Base-by-base conservation (phyloP, 2,329 filamentous ascomycete genomes). In the Aspergillus phoenicis region DNA sequence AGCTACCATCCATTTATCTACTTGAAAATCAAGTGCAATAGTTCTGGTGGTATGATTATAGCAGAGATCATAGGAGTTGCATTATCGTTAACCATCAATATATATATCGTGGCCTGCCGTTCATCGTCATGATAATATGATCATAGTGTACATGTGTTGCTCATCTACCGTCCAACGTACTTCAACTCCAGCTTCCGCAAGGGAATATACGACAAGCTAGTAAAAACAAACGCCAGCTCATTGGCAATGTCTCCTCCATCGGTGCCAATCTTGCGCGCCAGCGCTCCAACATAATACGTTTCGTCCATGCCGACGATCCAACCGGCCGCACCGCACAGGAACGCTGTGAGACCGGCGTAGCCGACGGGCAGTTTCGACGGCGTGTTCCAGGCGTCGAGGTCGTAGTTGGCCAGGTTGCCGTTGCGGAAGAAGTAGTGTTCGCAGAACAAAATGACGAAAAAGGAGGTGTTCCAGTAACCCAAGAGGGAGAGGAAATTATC, bases 301-400 rank as follows among this genome's bases (percentile, higher is more conserved):
- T 86, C 81, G 51, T 79, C 79, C 85, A 88, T 87, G 1, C 85
- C 85, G 68, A 87, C 75, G 22, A 84, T 76, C 75, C 83, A 85
- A 20, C 79, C 81, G 7, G 74, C 78, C 7, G 80, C 71, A 1
- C 82, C 82, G 1, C 78, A 69, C 0, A 77, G 68, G 63, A 84
- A 84, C 0, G 82, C 80, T 4, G 73, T 60, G 0, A 77, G 66
- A 2, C 78, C 82, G 2, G 72, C 82, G 39, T 78, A 68, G 6
- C 82, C 82, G 13, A 79, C 43, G 0, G 82, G 82, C 64, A 84
- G 67, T 24, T 71, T 70, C 4, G 63, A 61, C 0, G 80, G 80
- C 45, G 76, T 75, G 61, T 84, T 80, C 81, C 82, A 84, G 6
- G 70, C 79, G 20, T 82, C 81, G 39, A 84, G 75, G 59, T 84